Evolutionary conservation across 805 yeast genomes (phyloP).

Genomic region (Candida hungchunana): DNA sequence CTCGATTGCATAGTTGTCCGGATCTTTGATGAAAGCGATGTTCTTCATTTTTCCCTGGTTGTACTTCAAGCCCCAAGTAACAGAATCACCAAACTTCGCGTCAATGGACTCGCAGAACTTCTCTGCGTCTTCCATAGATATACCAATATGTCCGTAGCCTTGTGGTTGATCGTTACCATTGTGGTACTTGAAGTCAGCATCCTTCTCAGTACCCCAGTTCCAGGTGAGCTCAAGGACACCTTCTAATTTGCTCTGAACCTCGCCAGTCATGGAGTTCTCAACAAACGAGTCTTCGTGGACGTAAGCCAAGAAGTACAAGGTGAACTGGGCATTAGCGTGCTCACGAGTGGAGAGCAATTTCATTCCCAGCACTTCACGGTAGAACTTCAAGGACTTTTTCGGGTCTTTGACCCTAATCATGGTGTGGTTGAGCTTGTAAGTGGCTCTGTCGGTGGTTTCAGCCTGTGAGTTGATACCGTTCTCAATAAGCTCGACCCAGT

Average conservation of each 20-base stretch:
- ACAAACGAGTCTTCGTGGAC: conserved; percentile 43
- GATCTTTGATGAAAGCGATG: conserved; percentile 77
- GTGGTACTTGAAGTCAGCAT: conserved; percentile 71
- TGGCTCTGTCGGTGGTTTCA: conserved; percentile 32
- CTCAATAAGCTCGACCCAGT: conserved; percentile 90
- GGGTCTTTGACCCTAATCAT: conserved; percentile 95
- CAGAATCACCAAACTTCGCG: conserved; percentile 39
- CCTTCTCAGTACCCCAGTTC: conserved; percentile 92
- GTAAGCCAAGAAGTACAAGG: conserved; percentile 83
- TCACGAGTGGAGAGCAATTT: conserved; percentile 54
- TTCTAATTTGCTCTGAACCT: conserved; percentile 43
- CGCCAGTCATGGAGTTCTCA: conserved; percentile 33
- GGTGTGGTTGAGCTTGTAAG: conserved; percentile 65
- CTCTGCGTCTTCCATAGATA: conserved; percentile 62
- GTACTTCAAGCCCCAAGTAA: conserved; percentile 58
- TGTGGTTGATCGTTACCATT: conserved; percentile 74
- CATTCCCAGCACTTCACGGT: conserved; percentile 78
- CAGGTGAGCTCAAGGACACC: conserved; percentile 86
- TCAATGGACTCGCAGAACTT: conserved; percentile 48
- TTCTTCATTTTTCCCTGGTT: conserved; percentile 52
- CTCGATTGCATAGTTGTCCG: conserved; percentile 87
- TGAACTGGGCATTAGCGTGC: conserved; percentile 69
- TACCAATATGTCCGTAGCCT: conserved; percentile 86
- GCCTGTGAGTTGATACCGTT: conserved; percentile 42
- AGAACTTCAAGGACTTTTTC: conserved; percentile 67